Base-by-base conservation (phyloP, 2,329 filamentous ascomycete genomes). In the Xylariaceae sp. region DNA sequence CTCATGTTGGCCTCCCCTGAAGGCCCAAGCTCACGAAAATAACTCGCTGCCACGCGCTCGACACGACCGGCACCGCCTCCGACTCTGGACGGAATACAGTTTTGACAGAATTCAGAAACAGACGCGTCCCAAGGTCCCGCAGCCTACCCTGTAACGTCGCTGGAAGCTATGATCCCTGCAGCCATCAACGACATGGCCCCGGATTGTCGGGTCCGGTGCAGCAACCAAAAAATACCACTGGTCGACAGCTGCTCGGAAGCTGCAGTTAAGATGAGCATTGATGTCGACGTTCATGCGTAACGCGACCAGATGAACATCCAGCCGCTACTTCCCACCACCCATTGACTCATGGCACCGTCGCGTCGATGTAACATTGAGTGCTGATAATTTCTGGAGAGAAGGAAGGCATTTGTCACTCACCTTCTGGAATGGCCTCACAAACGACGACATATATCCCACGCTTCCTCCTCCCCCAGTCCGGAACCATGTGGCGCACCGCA, bases 401-500 rank as follows among this genome's bases (percentile, higher is more conserved):
- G 22, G 22, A 28, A 28, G 22, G 7, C 22, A 28, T 28, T 28
- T 4, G 7, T 28, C n/a, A 28, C 22, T 7, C 22, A 28, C 7
- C 22, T 28, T 28, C 22, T 28, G 22, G 22, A 28, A 74, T 81
- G 75, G 68, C 76, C 46, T 62, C 69, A 42, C 75, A 75, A 36
- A 70, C 75, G n/a, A 70, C 75, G n/a, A 70, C 75, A 19, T 68
- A 76, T 56, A 87, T 88, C 56, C 85, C 85, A 31, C 79, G 79
- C 43, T 88, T 88, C 66, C 78, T 89, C n/a, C 78, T 89, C 39
- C 86, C 86, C 4, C 78, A 83, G 55, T 76, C 80, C 60, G 73
- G 80, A 49, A 71, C 75, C 31, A 73, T 84, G 62, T 85, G 82
- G 82, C 76, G 75, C 16, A 59, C 58, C 41, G 61, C 72, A 19